A percentile compares a stretch with the other conserved stretches of the same genome.
Evolutionary conservation across 2,329 filamentous ascomycete genomes (phyloP).

Genomic region (Neurospora crassa): DNA sequence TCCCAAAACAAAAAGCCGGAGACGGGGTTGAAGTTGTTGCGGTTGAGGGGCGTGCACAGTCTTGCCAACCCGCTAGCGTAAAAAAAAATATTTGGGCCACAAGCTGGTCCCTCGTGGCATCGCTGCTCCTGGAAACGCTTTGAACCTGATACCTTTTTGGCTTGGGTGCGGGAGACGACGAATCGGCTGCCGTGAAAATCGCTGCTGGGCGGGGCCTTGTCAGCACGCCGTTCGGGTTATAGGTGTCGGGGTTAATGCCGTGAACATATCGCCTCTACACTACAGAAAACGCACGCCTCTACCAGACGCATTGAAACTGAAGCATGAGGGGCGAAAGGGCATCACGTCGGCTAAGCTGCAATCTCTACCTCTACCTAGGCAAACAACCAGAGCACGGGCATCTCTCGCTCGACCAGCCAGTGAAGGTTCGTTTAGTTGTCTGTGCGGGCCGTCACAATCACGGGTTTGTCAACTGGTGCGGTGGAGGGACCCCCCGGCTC

Average conservation of each 20-base stretch:
- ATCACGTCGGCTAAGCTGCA: background rate
- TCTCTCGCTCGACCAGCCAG: background rate
- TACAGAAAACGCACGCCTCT: background rate
- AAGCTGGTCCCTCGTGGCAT: constrained; percentile 13
- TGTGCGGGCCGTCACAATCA: background rate
- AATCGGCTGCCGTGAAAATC: constrained; percentile 9
- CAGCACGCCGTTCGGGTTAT: background rate
- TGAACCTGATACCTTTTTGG: background rate
- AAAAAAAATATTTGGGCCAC: constrained; percentile 22
- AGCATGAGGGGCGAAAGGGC: background rate
- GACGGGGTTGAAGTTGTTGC: constrained; percentile 12
- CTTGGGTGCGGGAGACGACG: background rate
- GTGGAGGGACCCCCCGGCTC: background rate
- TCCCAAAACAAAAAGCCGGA: constrained; percentile 7
- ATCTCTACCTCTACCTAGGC: background rate
- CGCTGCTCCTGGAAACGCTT: constrained; percentile 3
- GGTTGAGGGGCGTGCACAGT: constrained; percentile 11
- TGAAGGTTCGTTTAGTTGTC: background rate
- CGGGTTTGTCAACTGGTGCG: background rate
- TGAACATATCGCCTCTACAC: background rate
- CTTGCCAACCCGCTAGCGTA: constrained; percentile 6
- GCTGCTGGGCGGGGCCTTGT: constrained; percentile 18
- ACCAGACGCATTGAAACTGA: background rate
- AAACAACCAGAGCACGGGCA: background rate
- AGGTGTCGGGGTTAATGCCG: background rate